These are phyloP conservation scores for Trichoderma orchidacearum DNA, from an alignment of 495 filamentous ascomycete species.

Conservation along the genomic window DNA sequence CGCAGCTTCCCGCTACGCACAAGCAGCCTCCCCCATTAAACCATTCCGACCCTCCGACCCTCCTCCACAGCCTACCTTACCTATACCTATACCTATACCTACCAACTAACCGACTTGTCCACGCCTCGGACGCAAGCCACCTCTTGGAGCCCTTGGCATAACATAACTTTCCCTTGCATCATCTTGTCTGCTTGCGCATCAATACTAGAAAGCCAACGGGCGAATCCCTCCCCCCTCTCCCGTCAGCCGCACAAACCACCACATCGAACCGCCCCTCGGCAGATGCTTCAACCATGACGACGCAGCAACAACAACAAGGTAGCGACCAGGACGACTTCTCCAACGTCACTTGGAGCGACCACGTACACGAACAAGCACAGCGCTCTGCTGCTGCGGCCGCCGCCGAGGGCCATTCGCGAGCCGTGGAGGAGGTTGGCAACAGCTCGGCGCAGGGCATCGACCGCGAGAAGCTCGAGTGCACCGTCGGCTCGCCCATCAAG, in stretches of 20 bases:
- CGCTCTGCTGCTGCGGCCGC: slow-evolving; percentile 2
- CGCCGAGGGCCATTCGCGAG: slow-evolving; percentile 4
- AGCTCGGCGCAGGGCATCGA: slow-evolving; percentile 38
- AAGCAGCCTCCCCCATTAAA: too few species aligned
- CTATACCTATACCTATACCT: neutral
- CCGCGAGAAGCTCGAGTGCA: slow-evolving; percentile 71
- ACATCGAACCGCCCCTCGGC: neutral
- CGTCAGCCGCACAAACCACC: neutral
- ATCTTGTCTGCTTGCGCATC: too few species aligned
- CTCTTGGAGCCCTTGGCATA: too few species aligned
- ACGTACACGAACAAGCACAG: slow-evolving; percentile 2
- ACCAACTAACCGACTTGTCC: neutral
- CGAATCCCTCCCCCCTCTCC: neutral
- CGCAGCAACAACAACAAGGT: neutral
- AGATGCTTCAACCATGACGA: neutral
- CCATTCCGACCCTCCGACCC: neutral
- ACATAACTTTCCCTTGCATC: too few species aligned
- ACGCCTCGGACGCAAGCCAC: neutral
- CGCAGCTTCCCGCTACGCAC: too few species aligned
- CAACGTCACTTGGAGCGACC: slow-evolving; percentile 34
- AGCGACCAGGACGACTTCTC: slow-evolving; percentile 34
- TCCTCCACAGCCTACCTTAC: neutral
- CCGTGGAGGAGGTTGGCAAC: slow-evolving; percentile 8
- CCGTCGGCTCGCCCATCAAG: slow-evolving; percentile 68
- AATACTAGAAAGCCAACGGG: too few species aligned